Base-by-base conservation (phyloP, 768 basidiomycete species). In the Leccinum broughii region DNA sequence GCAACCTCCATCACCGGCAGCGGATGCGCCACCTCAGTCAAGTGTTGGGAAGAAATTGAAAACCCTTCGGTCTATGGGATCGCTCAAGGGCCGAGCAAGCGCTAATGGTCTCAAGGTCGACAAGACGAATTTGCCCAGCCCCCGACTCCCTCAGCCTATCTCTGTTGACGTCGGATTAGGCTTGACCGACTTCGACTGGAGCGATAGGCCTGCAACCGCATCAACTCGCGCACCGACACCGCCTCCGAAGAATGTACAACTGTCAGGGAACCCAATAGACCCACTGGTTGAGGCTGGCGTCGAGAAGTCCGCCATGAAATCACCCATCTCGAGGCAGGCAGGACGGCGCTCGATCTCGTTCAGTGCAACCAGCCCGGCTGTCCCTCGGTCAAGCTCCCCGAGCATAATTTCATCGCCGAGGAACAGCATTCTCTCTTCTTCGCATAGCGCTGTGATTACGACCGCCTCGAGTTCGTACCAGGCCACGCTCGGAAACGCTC, bases 331-430 rank as follows among this genome's bases (percentile, higher is more conserved):
- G 14, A 81, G 89, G 58, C 77, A 75, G 26, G 69, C 69, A 17
- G 87, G 89, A n/a, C 83, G 83, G 52, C 83, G 91, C 15, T 90
- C 91, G 3, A 82, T 92, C 63, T 93, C 91, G 1, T 86, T 91
- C 67, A 77, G 73, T 52, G 48, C 68, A 9, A 64, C 72, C 26
- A 70, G 64, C 28, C 57, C 69, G 41, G 80, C 76, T 49, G 61
- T 49, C 34, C 60, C 66, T 13, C 66, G 64, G 48, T 66, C 75
- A 56, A 83, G 79, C 39, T 80, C 85, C 7, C 76, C 83, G 44
- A 80, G 81, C 39, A 67, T 80, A 68, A 84, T 81, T 51, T 79
- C 80, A 39, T 85, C 81, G 10, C 85, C 84, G 8, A 77, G 79
- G 24, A 79, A 79, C 24, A 84, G 81, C 63, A 71, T 77, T 49